phyloP scores from a whole-genome alignment of 805 yeast genomes.

The Sugiyamaella chiloensis region DNA sequence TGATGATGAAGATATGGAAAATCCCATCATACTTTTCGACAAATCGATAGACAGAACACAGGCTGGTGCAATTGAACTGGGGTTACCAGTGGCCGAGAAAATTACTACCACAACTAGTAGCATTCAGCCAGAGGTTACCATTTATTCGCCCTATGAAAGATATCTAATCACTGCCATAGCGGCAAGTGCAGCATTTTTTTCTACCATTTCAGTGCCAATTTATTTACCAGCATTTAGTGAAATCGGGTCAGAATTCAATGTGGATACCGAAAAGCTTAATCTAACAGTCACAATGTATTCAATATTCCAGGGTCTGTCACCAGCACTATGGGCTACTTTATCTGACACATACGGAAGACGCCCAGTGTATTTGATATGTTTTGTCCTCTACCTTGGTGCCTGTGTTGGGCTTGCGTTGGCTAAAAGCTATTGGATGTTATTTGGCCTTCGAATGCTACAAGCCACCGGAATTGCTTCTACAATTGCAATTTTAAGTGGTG shows the following conservation, averaged over 20 bases:
- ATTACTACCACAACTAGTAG: conserved; percentile 1
- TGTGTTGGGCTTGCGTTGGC: conserved; percentile 65
- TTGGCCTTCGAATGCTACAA: conserved; percentile 66
- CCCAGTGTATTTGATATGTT: conserved; percentile 56
- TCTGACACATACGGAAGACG: conserved; percentile 75
- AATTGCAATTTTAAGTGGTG: conserved; percentile 65
- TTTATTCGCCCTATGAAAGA: conserved; percentile 8
- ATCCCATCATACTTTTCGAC: background rate
- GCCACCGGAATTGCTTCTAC: conserved; percentile 77
- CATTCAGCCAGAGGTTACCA: conserved; percentile 11
- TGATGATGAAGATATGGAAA: background rate
- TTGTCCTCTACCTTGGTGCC: conserved; percentile 54
- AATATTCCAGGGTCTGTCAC: conserved; percentile 72
- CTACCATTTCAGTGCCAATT: conserved; percentile 71
- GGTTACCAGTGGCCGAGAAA: background rate
- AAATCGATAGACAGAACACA: background rate
- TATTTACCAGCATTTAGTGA: conserved; percentile 74
- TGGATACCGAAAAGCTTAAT: conserved; percentile 58
- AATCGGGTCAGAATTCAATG: conserved; percentile 52
- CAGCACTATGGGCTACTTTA: conserved; percentile 64
- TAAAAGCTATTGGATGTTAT: conserved; percentile 55
- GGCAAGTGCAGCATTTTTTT: conserved; percentile 51
- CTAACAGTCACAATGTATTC: conserved; percentile 74
- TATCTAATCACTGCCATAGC: conserved; percentile 16
- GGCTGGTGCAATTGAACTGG: background rate